Evolutionary conservation across 1,139 yeast genomes (phyloP).

Genomic region (Geotrichum klebahnii): DNA sequence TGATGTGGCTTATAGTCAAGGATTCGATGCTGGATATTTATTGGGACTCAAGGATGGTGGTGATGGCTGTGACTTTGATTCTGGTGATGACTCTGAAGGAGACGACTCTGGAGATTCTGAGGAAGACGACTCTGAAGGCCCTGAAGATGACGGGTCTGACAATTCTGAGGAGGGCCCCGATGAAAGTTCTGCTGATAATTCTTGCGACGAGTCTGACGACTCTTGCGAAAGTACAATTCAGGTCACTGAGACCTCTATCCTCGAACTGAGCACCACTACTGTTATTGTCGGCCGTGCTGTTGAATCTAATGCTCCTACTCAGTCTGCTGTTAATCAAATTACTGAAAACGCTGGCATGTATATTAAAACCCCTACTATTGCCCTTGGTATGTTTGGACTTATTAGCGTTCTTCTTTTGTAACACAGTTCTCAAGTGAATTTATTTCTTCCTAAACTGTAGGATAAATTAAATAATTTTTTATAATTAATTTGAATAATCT

Average conservation of each 20-base stretch:
- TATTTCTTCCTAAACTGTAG: too few species aligned
- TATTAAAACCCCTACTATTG: neutral
- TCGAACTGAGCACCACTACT: neutral
- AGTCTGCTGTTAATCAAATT: neutral
- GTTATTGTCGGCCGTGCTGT: neutral
- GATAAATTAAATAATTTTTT: neutral
- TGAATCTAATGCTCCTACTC: neutral
- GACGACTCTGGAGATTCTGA: neutral
- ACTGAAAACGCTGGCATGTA: neutral
- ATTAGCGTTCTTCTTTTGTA: neutral
- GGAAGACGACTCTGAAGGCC: neutral
- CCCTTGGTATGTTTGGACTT: neutral
- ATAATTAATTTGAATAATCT: too few species aligned
- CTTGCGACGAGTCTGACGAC: neutral
- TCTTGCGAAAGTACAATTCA: neutral
- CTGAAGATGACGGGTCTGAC: neutral
- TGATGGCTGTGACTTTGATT: neutral
- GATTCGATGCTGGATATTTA: conserved; percentile 12
- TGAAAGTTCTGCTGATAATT: neutral
- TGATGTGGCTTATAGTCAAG: conserved; percentile 15
- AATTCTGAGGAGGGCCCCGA: neutral
- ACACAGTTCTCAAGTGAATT: too few species aligned
- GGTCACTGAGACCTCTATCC: neutral
- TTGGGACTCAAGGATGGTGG: conserved; percentile 4
- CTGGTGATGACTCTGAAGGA: neutral